These are phyloP conservation scores for Glycyrrhiza uralensis DNA, from an alignment of 306 rosid genomes.

Conservation along the genomic window DNA sequence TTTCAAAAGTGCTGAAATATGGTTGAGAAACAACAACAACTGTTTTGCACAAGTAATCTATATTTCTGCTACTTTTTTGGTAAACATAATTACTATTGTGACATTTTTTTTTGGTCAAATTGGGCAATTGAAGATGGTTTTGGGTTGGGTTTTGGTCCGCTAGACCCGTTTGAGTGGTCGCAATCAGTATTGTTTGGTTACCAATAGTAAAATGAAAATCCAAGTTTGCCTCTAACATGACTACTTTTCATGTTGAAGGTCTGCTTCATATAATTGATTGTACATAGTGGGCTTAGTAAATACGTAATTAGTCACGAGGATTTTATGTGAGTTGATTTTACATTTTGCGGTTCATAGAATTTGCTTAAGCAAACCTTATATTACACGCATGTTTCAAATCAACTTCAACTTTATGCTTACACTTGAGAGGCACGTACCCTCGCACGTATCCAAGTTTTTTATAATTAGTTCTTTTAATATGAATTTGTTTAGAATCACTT, in stretches of 20 bases:
- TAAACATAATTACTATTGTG: background rate
- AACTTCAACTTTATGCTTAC: too few relatives aligned
- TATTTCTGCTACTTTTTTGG: too few relatives aligned
- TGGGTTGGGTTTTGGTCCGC: background rate
- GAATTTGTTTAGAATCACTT: too few relatives aligned
- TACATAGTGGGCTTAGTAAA: background rate
- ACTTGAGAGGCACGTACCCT: too few relatives aligned
- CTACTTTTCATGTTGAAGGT: background rate
- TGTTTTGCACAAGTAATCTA: background rate
- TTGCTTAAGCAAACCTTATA: too few relatives aligned
- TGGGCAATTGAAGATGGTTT: background rate
- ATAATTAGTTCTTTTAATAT: background rate
- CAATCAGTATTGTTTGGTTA: background rate
- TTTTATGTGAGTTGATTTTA: too few relatives aligned
- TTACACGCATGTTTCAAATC: too few relatives aligned
- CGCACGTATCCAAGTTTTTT: too few relatives aligned
- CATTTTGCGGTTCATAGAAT: too few relatives aligned
- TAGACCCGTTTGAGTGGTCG: background rate
- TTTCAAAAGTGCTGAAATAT: background rate
- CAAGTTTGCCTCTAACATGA: background rate
- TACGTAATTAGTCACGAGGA: too few relatives aligned
- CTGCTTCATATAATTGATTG: background rate
- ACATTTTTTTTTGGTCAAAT: background rate
- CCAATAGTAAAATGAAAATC: background rate
- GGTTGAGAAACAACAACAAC: background rate